Base-by-base conservation (phyloP, 1,284 basidiomycete genomes). In the Pisolithus thermaeus region DNA sequence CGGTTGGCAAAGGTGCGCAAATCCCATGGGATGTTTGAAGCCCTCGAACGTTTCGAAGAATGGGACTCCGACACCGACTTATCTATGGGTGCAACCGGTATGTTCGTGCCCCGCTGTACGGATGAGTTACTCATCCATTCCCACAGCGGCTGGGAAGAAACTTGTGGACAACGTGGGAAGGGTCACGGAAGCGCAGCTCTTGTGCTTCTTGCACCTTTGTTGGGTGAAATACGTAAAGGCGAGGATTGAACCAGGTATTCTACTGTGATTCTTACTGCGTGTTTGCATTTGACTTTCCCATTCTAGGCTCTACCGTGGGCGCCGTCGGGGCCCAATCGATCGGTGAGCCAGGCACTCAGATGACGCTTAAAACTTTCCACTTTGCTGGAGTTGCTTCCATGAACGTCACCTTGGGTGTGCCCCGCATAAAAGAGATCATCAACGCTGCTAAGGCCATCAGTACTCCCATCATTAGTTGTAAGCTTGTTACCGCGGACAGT, bases 341-440 rank as follows among this genome's bases (percentile, higher is more conserved):
- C 58, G 97, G 97, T 67, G 97, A 99, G 70, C 97, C 97, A 1
- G 97, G 97, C 52, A 99, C 97, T 3, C 97, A 99, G 67, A 99
- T 99, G 97, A 99, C 97, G 7, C 72, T 99, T 59, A 99, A 99
- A 73, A 99, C 97, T 55, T 99, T 99, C 84, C 97, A 99, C 78
- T 99, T 99, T 73, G 97, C 97, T 63, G 97, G 97, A 77, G 95
- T 99, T 58, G 97, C 97, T 11, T 97, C 95, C 35, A 99, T 99
- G 97, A 99, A 98, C 73, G 93, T 99, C 60, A 99, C 97, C 1
- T 83, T 99, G 39, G 97, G 97, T 77, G 97, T 99, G 11, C 97
- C 97, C 20, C 95, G 97, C 68, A 99, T 99, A 74, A 99, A 99
- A 72, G 97, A 99, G 71, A 99, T 99, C 62, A 99, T 99, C 77